Evolutionary conservation across 1,284 basidiomycete genomes (phyloP).

Genomic region (Moniliophthora roreri): DNA sequence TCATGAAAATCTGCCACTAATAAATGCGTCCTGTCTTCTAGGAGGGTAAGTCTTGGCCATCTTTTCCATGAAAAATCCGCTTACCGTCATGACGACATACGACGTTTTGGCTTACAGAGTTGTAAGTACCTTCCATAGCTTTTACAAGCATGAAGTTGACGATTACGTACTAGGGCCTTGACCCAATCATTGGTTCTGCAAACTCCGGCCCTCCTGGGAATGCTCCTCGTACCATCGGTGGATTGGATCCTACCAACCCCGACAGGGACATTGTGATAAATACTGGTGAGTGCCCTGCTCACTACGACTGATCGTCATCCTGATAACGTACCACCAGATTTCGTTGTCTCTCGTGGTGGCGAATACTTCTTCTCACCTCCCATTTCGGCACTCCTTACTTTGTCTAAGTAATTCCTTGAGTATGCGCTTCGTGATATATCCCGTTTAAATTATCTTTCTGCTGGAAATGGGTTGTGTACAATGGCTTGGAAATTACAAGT

Average conservation of each 20-base stretch:
- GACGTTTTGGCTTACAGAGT: not conserved
- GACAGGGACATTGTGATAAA: not conserved
- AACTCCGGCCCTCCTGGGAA: constrained; percentile 2
- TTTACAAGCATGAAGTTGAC: constrained; percentile 10
- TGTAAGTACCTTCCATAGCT: not conserved
- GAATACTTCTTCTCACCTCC: constrained; percentile 38
- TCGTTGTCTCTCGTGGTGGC: constrained; percentile 33
- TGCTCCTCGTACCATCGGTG: constrained; percentile 13
- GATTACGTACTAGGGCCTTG: constrained; percentile 16
- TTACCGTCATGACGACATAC: too few relatives aligned
- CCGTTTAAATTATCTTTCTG: too few relatives aligned
- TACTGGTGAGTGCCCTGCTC: not conserved
- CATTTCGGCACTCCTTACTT: constrained; percentile 22
- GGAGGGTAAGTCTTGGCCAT: too few relatives aligned
- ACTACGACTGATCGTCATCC: not conserved
- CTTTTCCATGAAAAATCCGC: too few relatives aligned
- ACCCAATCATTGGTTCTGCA: constrained; percentile 22
- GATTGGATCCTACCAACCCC: constrained; percentile 22
- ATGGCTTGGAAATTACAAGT: too few relatives aligned
- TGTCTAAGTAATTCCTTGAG: too few relatives aligned
- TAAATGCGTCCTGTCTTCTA: too few relatives aligned
- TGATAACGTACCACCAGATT: constrained; percentile 19
- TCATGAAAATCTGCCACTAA: too few relatives aligned
- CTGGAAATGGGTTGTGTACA: too few relatives aligned
- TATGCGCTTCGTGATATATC: too few relatives aligned